Evolutionary conservation across 2,329 filamentous ascomycete species (phyloP).

Genomic region (Venturiaceae sp.): DNA sequence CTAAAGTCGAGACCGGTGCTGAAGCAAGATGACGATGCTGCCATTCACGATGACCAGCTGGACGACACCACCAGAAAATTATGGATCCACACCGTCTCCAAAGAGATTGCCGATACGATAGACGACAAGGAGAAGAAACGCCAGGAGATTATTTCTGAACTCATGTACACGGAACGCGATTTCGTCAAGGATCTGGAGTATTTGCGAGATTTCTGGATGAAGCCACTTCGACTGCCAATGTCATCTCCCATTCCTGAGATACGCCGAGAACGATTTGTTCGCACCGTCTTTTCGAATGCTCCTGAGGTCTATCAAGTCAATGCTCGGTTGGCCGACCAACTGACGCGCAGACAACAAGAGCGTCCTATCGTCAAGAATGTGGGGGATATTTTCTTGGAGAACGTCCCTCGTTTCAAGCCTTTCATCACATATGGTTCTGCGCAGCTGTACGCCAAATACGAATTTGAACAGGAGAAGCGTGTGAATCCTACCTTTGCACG

Average conservation of each 20-base stretch:
- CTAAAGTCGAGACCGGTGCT: conserved; percentile 84
- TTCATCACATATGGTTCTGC: conserved; percentile 96
- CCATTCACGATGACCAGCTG: conserved; percentile 70
- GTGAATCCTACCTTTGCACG: conserved; percentile 75
- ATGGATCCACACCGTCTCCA: conserved; percentile 97
- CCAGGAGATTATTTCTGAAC: conserved; percentile 94
- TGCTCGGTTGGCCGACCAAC: conserved; percentile 72
- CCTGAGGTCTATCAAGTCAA: conserved; percentile 92
- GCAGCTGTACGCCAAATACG: conserved; percentile 92
- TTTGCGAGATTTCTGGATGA: conserved; percentile 95
- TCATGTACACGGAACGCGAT: conserved; percentile 97
- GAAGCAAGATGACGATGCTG: conserved; percentile 57
- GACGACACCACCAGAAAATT: conserved; percentile 93
- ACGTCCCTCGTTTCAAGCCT: conserved; percentile 83
- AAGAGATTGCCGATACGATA: conserved; percentile 85
- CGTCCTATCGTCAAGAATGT: conserved; percentile 79
- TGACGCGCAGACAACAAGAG: conserved; percentile 86
- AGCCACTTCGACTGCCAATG: conserved; percentile 62
- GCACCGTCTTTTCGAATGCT: conserved; percentile 92
- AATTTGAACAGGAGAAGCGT: conserved; percentile 92
- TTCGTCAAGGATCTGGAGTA: conserved; percentile 99
- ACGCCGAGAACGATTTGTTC: conserved; percentile 80
- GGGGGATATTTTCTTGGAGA: conserved; percentile 90
- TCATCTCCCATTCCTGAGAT: conserved; percentile 81
- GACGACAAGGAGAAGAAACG: conserved; percentile 91